Conservation (phyloP, 306 rosid genomes). For the Prunus fruticosa region DNA sequence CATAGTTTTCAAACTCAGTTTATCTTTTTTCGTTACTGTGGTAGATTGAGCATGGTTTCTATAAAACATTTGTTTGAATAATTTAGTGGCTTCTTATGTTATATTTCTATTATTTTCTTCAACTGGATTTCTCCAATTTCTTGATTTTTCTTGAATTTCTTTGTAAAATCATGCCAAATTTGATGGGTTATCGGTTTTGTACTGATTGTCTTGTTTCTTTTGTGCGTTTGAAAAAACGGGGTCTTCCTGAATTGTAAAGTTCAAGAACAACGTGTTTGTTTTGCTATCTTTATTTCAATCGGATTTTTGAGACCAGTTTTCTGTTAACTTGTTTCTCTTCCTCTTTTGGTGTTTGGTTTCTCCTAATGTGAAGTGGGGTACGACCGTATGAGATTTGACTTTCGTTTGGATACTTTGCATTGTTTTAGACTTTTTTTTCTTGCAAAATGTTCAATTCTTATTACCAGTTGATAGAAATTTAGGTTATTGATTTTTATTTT, state of each 20-base stretch:
- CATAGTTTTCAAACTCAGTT: neutral
- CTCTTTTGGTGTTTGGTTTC: neutral
- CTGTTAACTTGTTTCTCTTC: neutral
- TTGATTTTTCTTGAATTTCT: neutral
- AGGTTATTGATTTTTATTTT: neutral
- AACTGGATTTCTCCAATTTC: conserved; percentile 6
- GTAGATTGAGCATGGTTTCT: neutral
- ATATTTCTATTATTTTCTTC: neutral
- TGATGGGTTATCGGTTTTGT: conserved; percentile 7
- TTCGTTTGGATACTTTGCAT: neutral
- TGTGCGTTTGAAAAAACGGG: neutral
- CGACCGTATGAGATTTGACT: neutral
- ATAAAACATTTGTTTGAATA: neutral
- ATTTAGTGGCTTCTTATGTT: neutral
- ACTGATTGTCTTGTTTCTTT: neutral
- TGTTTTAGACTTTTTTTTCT: neutral
- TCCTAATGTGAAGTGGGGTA: neutral
- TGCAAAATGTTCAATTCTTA: neutral
- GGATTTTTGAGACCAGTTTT: neutral
- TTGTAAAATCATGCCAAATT: neutral
- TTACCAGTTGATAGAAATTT: neutral
- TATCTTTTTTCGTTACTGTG: neutral
- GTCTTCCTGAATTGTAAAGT: conserved; percentile 7
- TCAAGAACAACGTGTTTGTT: neutral
- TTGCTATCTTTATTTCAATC: neutral